Base-by-base conservation (phyloP, 805 yeast genomes). In the Starmera amethionina region DNA sequence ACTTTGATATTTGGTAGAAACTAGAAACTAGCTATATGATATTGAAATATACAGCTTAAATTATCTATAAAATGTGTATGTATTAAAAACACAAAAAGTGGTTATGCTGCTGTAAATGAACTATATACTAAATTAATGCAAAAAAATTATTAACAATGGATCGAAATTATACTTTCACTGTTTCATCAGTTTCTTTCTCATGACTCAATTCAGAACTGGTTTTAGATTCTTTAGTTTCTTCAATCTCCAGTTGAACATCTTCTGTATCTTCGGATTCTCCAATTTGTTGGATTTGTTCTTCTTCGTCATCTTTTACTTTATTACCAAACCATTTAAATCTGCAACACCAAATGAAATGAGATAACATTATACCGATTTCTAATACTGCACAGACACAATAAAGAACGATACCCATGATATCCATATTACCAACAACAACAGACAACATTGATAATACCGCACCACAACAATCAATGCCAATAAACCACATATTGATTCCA, bases 401-500 rank as follows among this genome's bases (percentile, higher is more conserved):
- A 27, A 85, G 63, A 1, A 78, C 65, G 45, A 81, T 70, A 32
- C 95, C 88, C 73, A 86, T 71, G 16, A 77, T 55, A 55, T 86
- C 94, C 55, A 81, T 51, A 36, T 68, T 64, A 7, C 77, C 88
- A 32, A 77, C 65, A 3, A 67, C 61, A 42, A 72, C 72, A 62
- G 84, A 75, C 34, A 73, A 61, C 65, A 85, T 72, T 3, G 94
- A 84, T 43, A 87, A 75, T 31, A 85, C 59, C 0, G 97, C 96
- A 9, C 98, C 98, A 31, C 73, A 45, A 8, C 85, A 72, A 57
- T 90, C 97, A 62, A 89, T 65, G 8, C 67, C 55, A 41, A 90
- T 64, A 47, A 90, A 90, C 6, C 82, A 46, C 54, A 90, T 87
- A 54, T 88, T 88, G 52, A 90, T 82, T 0, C 98, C 98, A 1